A percentile compares a stretch with the other conserved stretches of the same genome.
Evolutionary conservation across 306 rosid species (phyloP).

Genomic region (Cucumis melo): DNA sequence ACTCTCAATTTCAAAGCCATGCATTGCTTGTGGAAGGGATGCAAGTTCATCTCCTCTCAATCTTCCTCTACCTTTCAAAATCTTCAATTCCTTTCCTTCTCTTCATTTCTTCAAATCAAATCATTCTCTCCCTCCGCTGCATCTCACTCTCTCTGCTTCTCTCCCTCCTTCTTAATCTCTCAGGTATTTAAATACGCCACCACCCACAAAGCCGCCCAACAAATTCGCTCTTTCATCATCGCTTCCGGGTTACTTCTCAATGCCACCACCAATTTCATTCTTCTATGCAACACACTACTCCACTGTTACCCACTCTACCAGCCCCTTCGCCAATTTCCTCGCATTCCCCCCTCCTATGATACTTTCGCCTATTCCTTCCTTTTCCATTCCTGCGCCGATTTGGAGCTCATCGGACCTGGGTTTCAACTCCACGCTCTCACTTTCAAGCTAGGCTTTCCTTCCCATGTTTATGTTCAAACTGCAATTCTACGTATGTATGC

Average conservation of each 20-base stretch:
- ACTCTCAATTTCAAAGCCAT: neutral
- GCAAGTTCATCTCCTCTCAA: neutral
- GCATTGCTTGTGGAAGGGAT: neutral
- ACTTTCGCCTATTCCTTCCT: conserved; percentile 47
- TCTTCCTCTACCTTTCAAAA: neutral
- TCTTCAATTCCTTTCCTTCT: neutral
- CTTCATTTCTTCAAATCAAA: conserved; percentile 1
- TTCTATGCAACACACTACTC: conserved; percentile 42
- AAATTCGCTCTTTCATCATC: conserved; percentile 37
- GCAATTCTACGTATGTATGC: conserved; percentile 36
- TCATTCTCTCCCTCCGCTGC: neutral
- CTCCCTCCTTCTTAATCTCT: conserved; percentile 27
- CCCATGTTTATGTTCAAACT: conserved; percentile 49
- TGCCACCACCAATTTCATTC: conserved; percentile 11
- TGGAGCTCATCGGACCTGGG: conserved; percentile 10
- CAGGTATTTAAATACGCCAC: conserved; percentile 33
- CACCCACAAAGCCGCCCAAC: conserved; percentile 19
- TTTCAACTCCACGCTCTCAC: conserved; percentile 43
- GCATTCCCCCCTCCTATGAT: conserved; percentile 18
- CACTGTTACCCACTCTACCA: conserved; percentile 31
- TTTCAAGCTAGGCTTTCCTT: conserved; percentile 46
- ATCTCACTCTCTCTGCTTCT: conserved; percentile 5
- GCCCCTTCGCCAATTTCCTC: neutral
- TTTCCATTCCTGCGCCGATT: conserved; percentile 34
- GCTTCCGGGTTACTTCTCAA: conserved; percentile 30